These are phyloP conservation scores for Phytophthora lateralis DNA, from an alignment of 352 stramenopile genomes.

Conservation along the genomic window DNA sequence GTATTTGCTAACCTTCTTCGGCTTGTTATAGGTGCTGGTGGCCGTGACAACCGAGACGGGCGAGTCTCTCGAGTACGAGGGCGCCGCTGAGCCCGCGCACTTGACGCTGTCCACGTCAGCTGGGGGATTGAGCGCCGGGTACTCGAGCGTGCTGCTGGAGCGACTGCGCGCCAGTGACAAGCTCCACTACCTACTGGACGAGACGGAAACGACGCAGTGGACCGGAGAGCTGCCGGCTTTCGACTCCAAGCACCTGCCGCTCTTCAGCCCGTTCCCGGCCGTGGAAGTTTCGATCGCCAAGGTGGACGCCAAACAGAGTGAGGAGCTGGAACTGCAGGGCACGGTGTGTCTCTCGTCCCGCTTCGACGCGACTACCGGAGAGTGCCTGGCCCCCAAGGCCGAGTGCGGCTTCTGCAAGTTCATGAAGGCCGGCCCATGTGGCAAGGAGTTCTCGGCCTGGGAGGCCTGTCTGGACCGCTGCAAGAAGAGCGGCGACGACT, in stretches of 20 bases:
- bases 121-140: constrained; percentile 54
- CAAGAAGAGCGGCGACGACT: constrained; percentile 76
- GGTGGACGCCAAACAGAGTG: constrained; percentile 23
- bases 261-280: constrained; percentile 84
- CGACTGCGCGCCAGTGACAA: constrained; percentile 69
- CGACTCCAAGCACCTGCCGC: constrained; percentile 69
- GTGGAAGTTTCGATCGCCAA: constrained; percentile 42
- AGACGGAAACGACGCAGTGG: constrained; percentile 44
- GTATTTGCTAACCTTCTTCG: neutral
- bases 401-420: constrained; percentile 92
- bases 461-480: constrained; percentile 80
- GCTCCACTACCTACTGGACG: constrained; percentile 57
- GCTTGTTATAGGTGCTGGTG: constrained; percentile 53
- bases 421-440: constrained; percentile 89
- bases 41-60: constrained; percentile 64
- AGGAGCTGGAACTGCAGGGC: constrained; percentile 50
- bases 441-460: constrained; percentile 80
- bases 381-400: constrained; percentile 67
- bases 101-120: constrained; percentile 61
- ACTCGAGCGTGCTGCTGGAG: constrained; percentile 79
- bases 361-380: constrained; percentile 59
- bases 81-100: constrained; percentile 51
- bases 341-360: constrained; percentile 71
- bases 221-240: constrained; percentile 70
- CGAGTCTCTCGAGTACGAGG: constrained; percentile 63